phyloP scores from a whole-genome alignment of 2,329 filamentous ascomycete genomes.

The Aspergillus sp. region DNA sequence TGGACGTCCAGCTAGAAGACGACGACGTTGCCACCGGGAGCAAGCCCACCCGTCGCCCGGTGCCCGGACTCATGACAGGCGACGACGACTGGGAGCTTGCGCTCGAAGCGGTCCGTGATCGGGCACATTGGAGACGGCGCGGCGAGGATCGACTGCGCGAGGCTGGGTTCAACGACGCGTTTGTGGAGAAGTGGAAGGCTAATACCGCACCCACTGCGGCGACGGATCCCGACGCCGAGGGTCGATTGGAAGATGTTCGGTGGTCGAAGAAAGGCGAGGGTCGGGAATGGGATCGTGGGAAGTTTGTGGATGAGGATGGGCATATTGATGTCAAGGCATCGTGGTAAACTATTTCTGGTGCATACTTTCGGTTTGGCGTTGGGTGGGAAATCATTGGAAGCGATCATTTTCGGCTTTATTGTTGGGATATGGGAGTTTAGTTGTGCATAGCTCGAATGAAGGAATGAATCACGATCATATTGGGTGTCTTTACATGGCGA shows the following conservation, averaged over 20 bases:
- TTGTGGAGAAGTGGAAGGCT: slow-evolving; percentile 71
- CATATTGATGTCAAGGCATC: slow-evolving; percentile 50
- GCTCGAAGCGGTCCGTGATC: slow-evolving; percentile 73
- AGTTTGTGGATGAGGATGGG: slow-evolving; percentile 57
- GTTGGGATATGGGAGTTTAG: neutral
- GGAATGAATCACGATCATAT: too few species aligned
- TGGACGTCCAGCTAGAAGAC: slow-evolving; percentile 40
- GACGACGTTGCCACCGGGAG: slow-evolving; percentile 61
- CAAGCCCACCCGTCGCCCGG: slow-evolving; percentile 42
- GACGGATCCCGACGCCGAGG: slow-evolving; percentile 39
- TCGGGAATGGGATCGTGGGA: slow-evolving; percentile 67
- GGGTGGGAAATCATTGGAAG: neutral
- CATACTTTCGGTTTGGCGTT: neutral
- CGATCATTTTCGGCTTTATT: neutral
- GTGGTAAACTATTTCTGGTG: slow-evolving; percentile 40
- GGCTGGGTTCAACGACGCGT: slow-evolving; percentile 74
- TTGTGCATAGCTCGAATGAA: neutral
- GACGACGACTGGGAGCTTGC: slow-evolving; percentile 76
- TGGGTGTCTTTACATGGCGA: too few species aligned
- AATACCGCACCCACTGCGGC: slow-evolving; percentile 55
- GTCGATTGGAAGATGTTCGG: slow-evolving; percentile 66
- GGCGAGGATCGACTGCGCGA: slow-evolving; percentile 73
- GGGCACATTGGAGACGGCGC: slow-evolving; percentile 72
- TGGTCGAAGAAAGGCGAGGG: slow-evolving; percentile 71
- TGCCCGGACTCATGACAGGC: slow-evolving; percentile 44